A percentile compares a stretch with the other conserved stretches of the same genome.
phyloP scores from a whole-genome alignment of 495 filamentous ascomycete species.

The Xylaria sp. region DNA sequence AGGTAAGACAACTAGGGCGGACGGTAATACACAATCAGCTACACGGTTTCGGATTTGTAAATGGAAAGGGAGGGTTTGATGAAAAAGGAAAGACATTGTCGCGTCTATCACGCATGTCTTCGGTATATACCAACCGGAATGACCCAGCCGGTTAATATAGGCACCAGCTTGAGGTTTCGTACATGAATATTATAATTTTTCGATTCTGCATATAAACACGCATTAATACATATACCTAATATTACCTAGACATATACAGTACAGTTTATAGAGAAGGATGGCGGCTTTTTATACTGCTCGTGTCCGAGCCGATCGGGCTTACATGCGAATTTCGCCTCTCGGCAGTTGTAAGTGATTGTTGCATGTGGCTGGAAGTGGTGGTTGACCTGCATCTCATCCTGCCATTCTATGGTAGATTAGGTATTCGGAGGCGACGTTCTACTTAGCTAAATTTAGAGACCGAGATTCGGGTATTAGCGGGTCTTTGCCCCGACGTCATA shows the following conservation, averaged over 20 bases:
- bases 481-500: conserved; percentile 25
- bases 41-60: neutral
- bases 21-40: neutral
- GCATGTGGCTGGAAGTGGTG: too few species aligned
- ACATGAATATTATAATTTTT: conserved; percentile 27
- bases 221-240: neutral
- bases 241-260: neutral
- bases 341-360: too few species aligned
- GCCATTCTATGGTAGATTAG: too few species aligned
- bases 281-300: conserved; percentile 7
- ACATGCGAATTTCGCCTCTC: conserved; percentile 7
- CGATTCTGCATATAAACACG: neutral
- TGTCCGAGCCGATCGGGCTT: neutral
- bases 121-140: neutral
- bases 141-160: conserved; percentile 3
- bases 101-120: conserved; percentile 9
- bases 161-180: conserved; percentile 20
- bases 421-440: neutral
- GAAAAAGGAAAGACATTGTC: conserved; percentile 5
- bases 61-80: neutral
- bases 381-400: too few species aligned
- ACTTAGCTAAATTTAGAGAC: neutral
- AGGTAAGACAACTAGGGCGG: neutral
- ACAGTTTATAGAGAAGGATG: neutral
- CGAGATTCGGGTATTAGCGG: conserved; percentile 24